A percentile compares a stretch with the other conserved stretches of the same genome.
phyloP scores from a whole-genome alignment of 163 green algal genomes.

The Prototheca stagnorum region DNA sequence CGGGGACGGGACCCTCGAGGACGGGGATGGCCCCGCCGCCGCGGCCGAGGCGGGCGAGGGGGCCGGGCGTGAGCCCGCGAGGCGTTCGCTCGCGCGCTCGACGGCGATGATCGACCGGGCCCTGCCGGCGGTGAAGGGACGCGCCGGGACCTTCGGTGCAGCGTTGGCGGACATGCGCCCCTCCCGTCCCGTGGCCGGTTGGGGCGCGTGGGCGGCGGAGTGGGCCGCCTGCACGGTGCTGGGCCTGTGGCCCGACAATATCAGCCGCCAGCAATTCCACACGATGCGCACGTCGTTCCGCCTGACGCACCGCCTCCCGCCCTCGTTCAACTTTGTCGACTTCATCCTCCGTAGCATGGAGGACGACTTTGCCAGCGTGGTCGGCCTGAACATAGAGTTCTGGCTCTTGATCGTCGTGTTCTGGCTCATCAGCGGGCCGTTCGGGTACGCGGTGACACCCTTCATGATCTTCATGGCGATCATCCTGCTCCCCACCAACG shows the following conservation, averaged over 20 bases:
- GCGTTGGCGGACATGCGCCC: no score
- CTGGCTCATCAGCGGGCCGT: conserved; percentile 13
- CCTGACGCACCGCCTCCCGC: conserved; percentile 14
- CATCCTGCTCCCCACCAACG: conserved; percentile 15
- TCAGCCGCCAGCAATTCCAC: neutral
- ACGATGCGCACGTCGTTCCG: conserved; percentile 16
- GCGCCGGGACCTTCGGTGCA: no score
- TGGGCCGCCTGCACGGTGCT: conserved; percentile 6
- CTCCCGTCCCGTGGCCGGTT: no score
- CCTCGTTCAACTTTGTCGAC: conserved; percentile 1
- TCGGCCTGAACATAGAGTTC: conserved; percentile 23
- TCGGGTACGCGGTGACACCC: conserved; percentile 12
- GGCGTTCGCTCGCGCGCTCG: no score
- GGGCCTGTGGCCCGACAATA: neutral
- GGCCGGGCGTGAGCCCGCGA: no score
- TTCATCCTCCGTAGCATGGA: conserved; percentile 16
- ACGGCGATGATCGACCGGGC: no score
- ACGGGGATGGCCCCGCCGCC: no score
- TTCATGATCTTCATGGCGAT: conserved; percentile 7
- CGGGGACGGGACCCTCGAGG: no score
- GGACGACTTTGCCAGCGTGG: conserved; percentile 18
- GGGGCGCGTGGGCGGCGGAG: neutral
- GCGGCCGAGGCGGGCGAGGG: no score
- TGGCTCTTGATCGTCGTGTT: conserved; percentile 28
- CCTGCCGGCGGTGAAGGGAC: no score